phyloP scores from a whole-genome alignment of 495 filamentous ascomycete species.

The Penicillium paxilli region DNA sequence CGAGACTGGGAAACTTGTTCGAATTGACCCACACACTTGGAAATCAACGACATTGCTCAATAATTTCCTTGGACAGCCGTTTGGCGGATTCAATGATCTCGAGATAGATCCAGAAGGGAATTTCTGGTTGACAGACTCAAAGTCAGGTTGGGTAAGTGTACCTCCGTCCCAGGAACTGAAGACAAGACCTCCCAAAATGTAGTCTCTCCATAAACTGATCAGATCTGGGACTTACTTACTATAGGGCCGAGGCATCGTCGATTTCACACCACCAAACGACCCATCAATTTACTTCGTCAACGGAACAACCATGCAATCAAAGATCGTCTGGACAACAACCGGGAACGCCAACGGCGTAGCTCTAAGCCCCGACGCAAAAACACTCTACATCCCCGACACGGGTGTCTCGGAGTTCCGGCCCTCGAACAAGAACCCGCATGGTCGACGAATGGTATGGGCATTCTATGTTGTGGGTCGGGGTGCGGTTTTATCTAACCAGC shows the following conservation, averaged over 20 bases:
- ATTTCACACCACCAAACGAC: conserved; percentile 20
- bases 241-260: conserved; percentile 12
- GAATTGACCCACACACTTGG: conserved; percentile 4
- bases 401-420: conserved; percentile 69
- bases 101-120: conserved; percentile 10
- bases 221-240: too few relatives aligned
- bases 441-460: conserved; percentile 58
- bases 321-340: conserved; percentile 70
- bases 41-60: conserved; percentile 9
- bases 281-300: conserved; percentile 34
- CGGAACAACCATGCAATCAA: conserved; percentile 51
- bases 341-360: conserved; percentile 75
- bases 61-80: conserved; percentile 15
- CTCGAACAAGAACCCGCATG: conserved; percentile 43
- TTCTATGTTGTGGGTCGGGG: conserved; percentile 70
- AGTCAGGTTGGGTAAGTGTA: conserved; percentile 1
- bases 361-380: conserved; percentile 80
- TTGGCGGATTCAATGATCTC: conserved; percentile 15
- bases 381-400: conserved; percentile 80
- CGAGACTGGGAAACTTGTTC: conserved; percentile 1
- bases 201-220: too few relatives aligned
- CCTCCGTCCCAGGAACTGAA: neutral
- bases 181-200: too few relatives aligned
- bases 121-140: conserved; percentile 16
- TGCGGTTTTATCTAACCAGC: conserved; percentile 39